Conservation (phyloP, 306 rosid species). For the Cicer chorassanicum region DNA sequence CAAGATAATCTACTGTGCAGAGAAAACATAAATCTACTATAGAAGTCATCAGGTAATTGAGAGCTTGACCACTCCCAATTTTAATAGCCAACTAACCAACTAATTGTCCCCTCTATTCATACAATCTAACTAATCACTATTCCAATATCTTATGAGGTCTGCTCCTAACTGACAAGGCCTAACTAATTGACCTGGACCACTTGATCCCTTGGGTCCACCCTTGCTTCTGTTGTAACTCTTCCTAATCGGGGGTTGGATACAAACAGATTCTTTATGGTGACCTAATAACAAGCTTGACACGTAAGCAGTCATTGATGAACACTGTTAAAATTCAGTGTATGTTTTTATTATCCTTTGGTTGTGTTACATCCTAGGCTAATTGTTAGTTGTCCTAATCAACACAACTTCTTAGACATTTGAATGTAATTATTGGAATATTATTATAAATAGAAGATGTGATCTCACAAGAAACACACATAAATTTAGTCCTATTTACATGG, state of each 20-base stretch:
- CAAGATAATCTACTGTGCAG: neutral
- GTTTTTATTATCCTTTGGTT: too few species aligned
- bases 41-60: constrained; percentile 15
- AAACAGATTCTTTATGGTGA: neutral
- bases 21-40: neutral
- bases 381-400: too few species aligned
- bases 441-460: too few species aligned
- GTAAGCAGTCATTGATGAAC: neutral
- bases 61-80: constrained; percentile 4
- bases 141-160: neutral
- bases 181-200: neutral
- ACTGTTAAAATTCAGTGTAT: too few species aligned
- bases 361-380: too few species aligned
- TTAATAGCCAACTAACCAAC: constrained; percentile 6
- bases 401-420: too few species aligned
- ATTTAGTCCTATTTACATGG: too few species aligned
- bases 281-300: neutral
- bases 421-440: too few species aligned
- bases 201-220: neutral
- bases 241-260: constrained; percentile 1
- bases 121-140: neutral
- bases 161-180: neutral
- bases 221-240: neutral
- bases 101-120: neutral
- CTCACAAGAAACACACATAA: too few species aligned